These are phyloP conservation scores for Mucor lusitanicus DNA, from an alignment of 371 early-diverging fungal species.

Conservation along the genomic window DNA sequence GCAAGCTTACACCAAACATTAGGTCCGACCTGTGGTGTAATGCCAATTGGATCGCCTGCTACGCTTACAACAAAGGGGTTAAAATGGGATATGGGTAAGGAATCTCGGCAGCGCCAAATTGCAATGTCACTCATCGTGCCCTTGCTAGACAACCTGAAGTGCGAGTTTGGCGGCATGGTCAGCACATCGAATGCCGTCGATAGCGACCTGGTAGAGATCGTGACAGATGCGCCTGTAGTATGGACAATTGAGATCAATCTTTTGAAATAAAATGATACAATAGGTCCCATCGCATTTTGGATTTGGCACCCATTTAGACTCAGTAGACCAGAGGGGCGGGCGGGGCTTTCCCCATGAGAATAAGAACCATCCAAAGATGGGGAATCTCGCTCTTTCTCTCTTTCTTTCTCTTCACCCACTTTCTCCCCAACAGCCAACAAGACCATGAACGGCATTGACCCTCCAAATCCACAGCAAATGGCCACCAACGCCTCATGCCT, in stretches of 20 bases:
- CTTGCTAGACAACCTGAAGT: constrained; percentile 47
- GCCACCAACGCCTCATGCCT: constrained; percentile 7
- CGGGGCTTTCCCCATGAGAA: constrained; percentile 4
- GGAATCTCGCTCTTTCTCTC: constrained; percentile 4
- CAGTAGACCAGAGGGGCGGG: constrained; percentile 7
- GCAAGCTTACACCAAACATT: neutral
- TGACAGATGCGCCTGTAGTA: constrained; percentile 68
- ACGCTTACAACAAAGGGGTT: constrained; percentile 74
- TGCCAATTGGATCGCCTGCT: constrained; percentile 76
- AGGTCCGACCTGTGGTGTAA: constrained; percentile 87
- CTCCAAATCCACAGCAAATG: neutral
- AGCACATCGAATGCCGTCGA: constrained; percentile 81
- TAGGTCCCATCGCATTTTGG: neutral
- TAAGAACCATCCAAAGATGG: neutral
- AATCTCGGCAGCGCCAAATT: too few species aligned
- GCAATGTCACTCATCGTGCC: neutral
- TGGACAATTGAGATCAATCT: constrained; percentile 75
- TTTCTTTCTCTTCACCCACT: neutral
- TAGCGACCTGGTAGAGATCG: constrained; percentile 55
- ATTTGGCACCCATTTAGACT: constrained; percentile 7
- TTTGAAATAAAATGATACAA: constrained; percentile 2
- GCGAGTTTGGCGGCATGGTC: constrained; percentile 70
- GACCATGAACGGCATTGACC: constrained; percentile 2
- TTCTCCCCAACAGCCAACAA: too few species aligned
- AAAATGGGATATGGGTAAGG: constrained; percentile 86